A percentile compares a stretch with the other conserved stretches of the same genome.
phyloP scores from a whole-genome alignment of 345 rosid species.

The Linum trigynum region DNA sequence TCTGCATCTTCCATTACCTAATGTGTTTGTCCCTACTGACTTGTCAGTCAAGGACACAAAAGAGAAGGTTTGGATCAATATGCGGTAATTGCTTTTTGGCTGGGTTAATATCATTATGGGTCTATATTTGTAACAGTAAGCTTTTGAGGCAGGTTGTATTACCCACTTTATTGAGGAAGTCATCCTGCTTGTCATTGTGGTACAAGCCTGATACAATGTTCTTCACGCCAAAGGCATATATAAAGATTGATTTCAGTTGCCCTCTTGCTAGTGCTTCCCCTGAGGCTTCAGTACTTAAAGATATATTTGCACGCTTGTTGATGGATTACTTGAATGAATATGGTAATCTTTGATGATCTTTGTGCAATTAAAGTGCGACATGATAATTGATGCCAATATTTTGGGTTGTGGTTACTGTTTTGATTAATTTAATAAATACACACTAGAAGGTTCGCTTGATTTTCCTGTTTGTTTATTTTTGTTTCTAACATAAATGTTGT shows the following conservation, averaged over 20 bases:
- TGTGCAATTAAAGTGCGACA: not conserved
- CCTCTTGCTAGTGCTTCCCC: slow-evolving; percentile 68
- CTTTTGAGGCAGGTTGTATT: slow-evolving; percentile 40
- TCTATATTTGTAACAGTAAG: not conserved
- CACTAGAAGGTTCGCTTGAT: not conserved
- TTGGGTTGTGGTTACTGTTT: not conserved
- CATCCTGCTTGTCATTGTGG: slow-evolving; percentile 62
- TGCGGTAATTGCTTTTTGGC: not conserved
- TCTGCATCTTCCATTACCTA: slow-evolving; percentile 59
- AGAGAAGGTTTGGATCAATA: slow-evolving; percentile 41
- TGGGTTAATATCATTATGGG: not conserved
- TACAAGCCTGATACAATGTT: slow-evolving; percentile 81
- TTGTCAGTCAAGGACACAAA: slow-evolving; percentile 54
- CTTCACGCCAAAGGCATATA: slow-evolving; percentile 70
- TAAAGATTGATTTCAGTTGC: slow-evolving; percentile 73
- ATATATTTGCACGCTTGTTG: slow-evolving; percentile 59
- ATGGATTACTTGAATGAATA: slow-evolving; percentile 94
- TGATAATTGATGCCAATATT: not conserved
- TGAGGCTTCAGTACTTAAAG: slow-evolving; percentile 63
- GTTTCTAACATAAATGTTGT: not conserved
- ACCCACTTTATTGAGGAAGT: slow-evolving; percentile 57
- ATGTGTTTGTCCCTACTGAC: slow-evolving; percentile 79
- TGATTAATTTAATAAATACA: not conserved
- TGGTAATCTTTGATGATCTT: slow-evolving; percentile 29
- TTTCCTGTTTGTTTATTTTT: not conserved